phyloP scores from a whole-genome alignment of 768 basidiomycete genomes.

The Russula dissimulans region DNA sequence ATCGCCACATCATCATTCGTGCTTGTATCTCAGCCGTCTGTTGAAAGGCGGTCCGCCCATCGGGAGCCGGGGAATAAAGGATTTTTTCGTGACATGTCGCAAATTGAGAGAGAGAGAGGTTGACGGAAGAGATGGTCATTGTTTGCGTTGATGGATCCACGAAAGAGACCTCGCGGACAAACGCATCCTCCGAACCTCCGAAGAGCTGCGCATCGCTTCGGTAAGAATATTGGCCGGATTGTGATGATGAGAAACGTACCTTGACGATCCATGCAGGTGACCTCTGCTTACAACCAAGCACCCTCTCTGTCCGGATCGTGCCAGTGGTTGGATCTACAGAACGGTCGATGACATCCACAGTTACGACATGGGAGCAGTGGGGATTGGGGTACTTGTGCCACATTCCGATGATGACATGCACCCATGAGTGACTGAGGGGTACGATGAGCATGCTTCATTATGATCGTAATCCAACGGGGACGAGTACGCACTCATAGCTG shows the following conservation, averaged over 20 bases:
- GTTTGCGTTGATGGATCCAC: constrained; percentile 75
- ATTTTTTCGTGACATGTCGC: constrained; percentile 88
- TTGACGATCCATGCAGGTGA: constrained; percentile 89
- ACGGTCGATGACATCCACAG: constrained; percentile 81
- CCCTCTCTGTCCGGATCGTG: constrained; percentile 83
- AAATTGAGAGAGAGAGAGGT: constrained; percentile 91
- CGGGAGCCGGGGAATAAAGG: constrained; percentile 65
- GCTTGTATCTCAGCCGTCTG: constrained; percentile 93
- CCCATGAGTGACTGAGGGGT: constrained; percentile 70
- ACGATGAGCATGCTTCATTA: not conserved
- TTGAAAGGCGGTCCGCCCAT: constrained; percentile 57
- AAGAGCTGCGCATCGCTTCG: constrained; percentile 47
- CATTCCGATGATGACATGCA: constrained; percentile 85
- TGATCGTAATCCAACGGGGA: not conserved
- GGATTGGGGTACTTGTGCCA: constrained; percentile 97
- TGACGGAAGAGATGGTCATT: constrained; percentile 83
- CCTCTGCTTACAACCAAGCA: constrained; percentile 88
- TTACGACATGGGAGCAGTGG: constrained; percentile 80
- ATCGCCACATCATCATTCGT: constrained; percentile 71
- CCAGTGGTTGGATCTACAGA: constrained; percentile 76
- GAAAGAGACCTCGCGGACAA: constrained; percentile 90
- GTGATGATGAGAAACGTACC: constrained; percentile 36
- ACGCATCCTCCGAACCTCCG: constrained; percentile 89
- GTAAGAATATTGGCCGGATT: not conserved
- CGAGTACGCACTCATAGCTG: constrained; percentile 62